Conservation (phyloP, 1,139 yeast species). For the Saccharomyces pastorianus region DNA sequence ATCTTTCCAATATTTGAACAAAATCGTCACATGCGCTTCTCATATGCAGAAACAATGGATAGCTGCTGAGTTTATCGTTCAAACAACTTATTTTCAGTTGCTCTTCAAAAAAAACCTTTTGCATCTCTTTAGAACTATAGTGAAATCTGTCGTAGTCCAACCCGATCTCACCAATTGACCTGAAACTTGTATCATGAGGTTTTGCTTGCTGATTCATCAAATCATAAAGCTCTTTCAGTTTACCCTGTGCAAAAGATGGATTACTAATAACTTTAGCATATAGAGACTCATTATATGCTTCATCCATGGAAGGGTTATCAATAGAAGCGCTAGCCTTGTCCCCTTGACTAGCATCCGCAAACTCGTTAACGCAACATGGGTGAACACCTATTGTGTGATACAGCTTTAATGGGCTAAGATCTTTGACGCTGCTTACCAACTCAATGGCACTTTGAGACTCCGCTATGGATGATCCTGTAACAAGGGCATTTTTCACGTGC, state of each 20-base stretch:
- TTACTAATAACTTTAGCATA: conserved; percentile 36
- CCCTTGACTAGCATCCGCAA: conserved; percentile 28
- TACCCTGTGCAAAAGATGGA: conserved; percentile 9
- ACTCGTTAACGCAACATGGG: conserved; percentile 77
- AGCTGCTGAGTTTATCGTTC: conserved; percentile 4
- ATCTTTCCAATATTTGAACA: conserved; percentile 50
- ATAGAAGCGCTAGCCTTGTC: conserved; percentile 9
- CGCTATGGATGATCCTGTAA: conserved; percentile 71
- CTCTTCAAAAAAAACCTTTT: conserved; percentile 53
- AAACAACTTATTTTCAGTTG: conserved; percentile 45
- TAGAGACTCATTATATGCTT: conserved; percentile 22
- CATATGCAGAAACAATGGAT: conserved; percentile 86
- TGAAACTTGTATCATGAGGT: conserved; percentile 35
- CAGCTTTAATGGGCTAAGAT: conserved; percentile 31
- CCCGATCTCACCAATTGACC: conserved; percentile 87
- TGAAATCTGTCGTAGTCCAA: conserved; percentile 86
- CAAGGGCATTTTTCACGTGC: conserved; percentile 60
- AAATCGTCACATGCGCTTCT: conserved; percentile 84
- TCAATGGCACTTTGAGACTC: conserved; percentile 51
- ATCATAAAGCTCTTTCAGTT: conserved; percentile 36
- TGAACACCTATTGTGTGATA: conserved; percentile 86
- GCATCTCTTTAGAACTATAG: conserved; percentile 62
- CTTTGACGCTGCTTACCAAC: conserved; percentile 32
- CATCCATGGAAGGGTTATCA: conserved; percentile 21
- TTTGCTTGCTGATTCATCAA: conserved; percentile 36